Percentiles rank a stretch among this genome's conserved stretches.
phyloP scores from a whole-genome alignment of 176 grass and related monocot species.

The Avena atlantica region DNA sequence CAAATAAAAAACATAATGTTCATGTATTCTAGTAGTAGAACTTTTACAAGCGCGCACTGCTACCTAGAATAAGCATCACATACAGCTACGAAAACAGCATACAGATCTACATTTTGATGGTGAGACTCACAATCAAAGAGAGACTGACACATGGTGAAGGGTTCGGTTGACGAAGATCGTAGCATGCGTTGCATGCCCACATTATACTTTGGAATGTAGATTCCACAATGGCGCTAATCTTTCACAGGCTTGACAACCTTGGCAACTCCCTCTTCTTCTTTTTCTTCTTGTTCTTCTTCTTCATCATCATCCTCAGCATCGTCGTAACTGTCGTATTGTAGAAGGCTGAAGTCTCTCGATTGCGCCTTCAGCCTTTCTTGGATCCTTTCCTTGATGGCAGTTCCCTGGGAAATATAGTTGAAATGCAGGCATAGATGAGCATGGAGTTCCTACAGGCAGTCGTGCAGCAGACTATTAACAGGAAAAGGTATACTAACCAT shows the following conservation, averaged over 20 bases:
- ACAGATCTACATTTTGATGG: constrained; percentile 27
- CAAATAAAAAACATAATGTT: background rate
- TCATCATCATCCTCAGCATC: constrained; percentile 30
- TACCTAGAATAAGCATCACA: constrained; percentile 31
- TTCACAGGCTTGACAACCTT: constrained; percentile 39
- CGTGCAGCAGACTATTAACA: background rate
- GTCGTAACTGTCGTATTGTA: constrained; percentile 72
- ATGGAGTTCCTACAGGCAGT: constrained; percentile 1
- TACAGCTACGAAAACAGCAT: constrained; percentile 31
- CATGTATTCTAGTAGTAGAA: constrained; percentile 13
- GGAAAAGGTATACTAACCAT: constrained; percentile 69
- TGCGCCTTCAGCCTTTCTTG: constrained; percentile 81
- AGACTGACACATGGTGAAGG: background rate
- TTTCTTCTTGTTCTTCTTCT: constrained; percentile 9
- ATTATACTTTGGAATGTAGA: constrained; percentile 10
- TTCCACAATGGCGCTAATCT: constrained; percentile 34
- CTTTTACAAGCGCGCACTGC: constrained; percentile 39
- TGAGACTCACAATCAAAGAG: constrained; percentile 33
- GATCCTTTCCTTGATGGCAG: constrained; percentile 83
- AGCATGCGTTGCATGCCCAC: constrained; percentile 17
- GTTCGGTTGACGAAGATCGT: background rate
- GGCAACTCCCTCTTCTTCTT: background rate
- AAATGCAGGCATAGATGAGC: constrained; percentile 25
- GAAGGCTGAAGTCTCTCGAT: constrained; percentile 74
- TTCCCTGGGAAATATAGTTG: constrained; percentile 57